Evolutionary conservation across 106 monocot genomes (phyloP).

Genomic region (Acorus gramineus): DNA sequence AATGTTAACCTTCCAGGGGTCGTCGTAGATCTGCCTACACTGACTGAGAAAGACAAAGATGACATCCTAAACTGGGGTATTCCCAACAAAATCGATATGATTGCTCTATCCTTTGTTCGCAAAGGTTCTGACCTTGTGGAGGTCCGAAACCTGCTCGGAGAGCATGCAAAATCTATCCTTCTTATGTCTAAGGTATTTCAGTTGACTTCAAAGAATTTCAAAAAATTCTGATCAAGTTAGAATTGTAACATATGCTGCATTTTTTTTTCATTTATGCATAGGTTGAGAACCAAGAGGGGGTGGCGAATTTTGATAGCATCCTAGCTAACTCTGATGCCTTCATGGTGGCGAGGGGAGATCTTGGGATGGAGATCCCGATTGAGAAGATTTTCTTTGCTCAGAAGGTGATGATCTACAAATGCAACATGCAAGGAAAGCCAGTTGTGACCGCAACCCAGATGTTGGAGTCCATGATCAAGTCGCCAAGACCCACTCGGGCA

Average conservation of each 20-base stretch:
- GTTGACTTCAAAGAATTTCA: neutral
- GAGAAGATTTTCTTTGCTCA: constrained; percentile 76
- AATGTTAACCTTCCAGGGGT: constrained; percentile 66
- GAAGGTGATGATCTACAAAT: constrained; percentile 64
- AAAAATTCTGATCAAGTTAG: no score
- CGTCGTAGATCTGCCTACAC: constrained; percentile 49
- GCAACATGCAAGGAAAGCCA: constrained; percentile 54
- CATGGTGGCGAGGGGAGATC: constrained; percentile 71
- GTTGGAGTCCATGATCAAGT: constrained; percentile 68
- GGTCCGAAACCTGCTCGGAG: constrained; percentile 42
- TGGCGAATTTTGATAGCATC: constrained; percentile 60
- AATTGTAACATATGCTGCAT: neutral
- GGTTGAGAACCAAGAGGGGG: constrained; percentile 65
- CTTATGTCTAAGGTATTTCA: constrained; percentile 49
- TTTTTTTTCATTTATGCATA: constrained; percentile 5
- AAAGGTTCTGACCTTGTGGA: constrained; percentile 54
- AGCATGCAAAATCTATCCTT: constrained; percentile 45
- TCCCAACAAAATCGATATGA: constrained; percentile 59
- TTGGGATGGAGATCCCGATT: constrained; percentile 83
- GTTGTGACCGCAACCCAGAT: constrained; percentile 55
- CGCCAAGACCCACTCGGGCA: constrained; percentile 51
- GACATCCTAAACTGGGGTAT: constrained; percentile 59
- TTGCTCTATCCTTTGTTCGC: constrained; percentile 49
- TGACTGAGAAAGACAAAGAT: constrained; percentile 52
- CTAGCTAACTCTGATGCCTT: constrained; percentile 64